phyloP scores from a whole-genome alignment of 805 yeast species.

The Metschnikowia gelsemii region DNA sequence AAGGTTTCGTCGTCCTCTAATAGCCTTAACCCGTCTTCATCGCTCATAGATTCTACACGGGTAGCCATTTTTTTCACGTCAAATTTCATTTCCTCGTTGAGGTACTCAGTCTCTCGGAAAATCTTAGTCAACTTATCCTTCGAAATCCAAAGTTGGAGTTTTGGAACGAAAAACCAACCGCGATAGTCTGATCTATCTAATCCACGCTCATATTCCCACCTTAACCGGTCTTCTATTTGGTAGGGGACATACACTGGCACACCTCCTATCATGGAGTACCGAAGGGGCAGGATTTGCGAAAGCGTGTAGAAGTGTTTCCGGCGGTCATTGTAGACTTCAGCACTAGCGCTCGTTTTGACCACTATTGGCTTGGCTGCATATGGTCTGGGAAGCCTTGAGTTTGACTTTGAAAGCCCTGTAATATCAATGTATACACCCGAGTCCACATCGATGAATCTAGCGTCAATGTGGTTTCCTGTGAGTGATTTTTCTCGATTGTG shows the following conservation, averaged over 20 bases:
- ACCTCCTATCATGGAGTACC: slow-evolving; percentile 21
- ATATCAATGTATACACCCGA: slow-evolving; percentile 20
- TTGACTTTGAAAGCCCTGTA: slow-evolving; percentile 16
- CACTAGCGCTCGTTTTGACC: slow-evolving; percentile 17
- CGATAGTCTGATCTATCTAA: slow-evolving; percentile 10
- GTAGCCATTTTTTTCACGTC: slow-evolving; percentile 17
- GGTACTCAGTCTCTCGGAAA: slow-evolving; percentile 13
- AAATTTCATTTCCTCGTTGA: not conserved
- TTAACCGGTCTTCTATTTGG: slow-evolving; percentile 18
- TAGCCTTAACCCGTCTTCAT: slow-evolving; percentile 24
- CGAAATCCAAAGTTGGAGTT: slow-evolving; percentile 23
- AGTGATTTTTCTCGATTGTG: slow-evolving; percentile 15
- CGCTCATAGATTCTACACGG: slow-evolving; percentile 25
- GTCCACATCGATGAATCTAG: slow-evolving; percentile 19
- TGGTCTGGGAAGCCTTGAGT: slow-evolving; percentile 8
- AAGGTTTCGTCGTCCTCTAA: slow-evolving; percentile 24
- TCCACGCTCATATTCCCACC: slow-evolving; percentile 23
- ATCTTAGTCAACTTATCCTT: slow-evolving; percentile 12
- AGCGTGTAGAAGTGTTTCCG: slow-evolving; percentile 20
- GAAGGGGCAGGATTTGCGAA: slow-evolving; percentile 22
- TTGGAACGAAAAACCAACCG: slow-evolving; percentile 20
- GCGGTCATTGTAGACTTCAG: slow-evolving; percentile 20
- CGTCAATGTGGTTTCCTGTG: slow-evolving; percentile 18
- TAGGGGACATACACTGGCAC: slow-evolving; percentile 21
- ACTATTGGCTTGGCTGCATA: too few relatives aligned